Base-by-base conservation (phyloP, 1,284 basidiomycete species). In the Malassezia sympodialis region DNA sequence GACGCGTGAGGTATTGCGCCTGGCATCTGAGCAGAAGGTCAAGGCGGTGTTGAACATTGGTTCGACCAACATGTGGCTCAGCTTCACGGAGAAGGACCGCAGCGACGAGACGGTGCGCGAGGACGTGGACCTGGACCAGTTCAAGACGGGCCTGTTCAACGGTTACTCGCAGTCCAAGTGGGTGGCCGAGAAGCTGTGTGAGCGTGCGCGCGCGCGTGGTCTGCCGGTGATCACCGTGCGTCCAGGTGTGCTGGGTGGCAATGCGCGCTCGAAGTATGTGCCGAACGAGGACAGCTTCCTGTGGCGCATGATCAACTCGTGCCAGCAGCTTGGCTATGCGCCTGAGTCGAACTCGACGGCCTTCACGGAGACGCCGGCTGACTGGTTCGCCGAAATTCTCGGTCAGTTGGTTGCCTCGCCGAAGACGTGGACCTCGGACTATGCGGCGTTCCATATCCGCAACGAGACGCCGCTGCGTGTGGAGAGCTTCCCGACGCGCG, bases 141-240 rank as follows among this genome's bases (percentile, higher is more conserved):
- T 70, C 51, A 27, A 26, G 23, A 57, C 41, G 34, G 45, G 49
- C 21, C 57, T 76, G 37, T 61, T 70, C 37, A 73, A 75, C 51
- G 74, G 74, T 8, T 76, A 76, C 60, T 70, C 74, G 19, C 74
- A 76, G 62, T 75, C 69, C 43, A 76, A 75, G 56, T 76, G 74
- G 74, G 74, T 76, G 8, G 68, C 74, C 24, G 74, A 76, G 50
- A 67, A 67, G 61, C 65, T 76, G 11, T 70, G 69, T 26, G 48
- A 62, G 19, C 67, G 75, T 31, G 66, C 72, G 15, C 53, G 59
- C 17, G 56, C 57, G 30, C 65, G 74, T 14, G 74, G 74, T 4
- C 51, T 76, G 34, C 66, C 69, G 10, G 72, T 68, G 52, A 68
- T 69, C 44, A 70, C 72, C 24, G 60, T 71, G 27, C 70, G 74